Conservation (phyloP, 371 early-diverging fungal genomes). For the Syncephalastrum racemosum region DNA sequence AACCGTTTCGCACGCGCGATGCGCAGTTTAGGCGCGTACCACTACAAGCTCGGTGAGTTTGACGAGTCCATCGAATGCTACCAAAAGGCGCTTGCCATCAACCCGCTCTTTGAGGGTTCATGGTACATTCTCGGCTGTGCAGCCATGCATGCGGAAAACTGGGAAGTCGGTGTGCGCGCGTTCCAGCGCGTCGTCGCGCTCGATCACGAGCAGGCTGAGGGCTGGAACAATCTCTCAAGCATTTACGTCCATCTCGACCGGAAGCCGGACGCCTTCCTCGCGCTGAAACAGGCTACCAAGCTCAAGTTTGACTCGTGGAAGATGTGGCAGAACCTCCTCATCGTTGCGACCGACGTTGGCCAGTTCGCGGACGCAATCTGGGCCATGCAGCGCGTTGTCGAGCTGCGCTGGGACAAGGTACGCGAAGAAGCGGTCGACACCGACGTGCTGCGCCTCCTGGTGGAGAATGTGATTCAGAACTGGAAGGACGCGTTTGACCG, state of each 20-base stretch:
- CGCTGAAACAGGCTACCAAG: constrained; percentile 82
- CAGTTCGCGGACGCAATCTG: constrained; percentile 83
- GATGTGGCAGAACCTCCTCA: constrained; percentile 93
- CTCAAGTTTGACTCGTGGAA: constrained; percentile 81
- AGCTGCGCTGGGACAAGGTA: constrained; percentile 66
- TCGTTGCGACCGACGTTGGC: constrained; percentile 74
- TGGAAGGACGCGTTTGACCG: constrained; percentile 59
- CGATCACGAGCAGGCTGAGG: constrained; percentile 87
- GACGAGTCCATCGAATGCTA: constrained; percentile 58
- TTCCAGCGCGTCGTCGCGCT: constrained; percentile 78
- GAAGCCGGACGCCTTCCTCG: constrained; percentile 78
- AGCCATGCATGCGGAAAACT: constrained; percentile 79
- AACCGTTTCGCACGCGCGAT: constrained; percentile 87
- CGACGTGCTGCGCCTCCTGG: constrained; percentile 70
- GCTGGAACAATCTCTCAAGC: constrained; percentile 95
- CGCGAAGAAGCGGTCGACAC: constrained; percentile 75
- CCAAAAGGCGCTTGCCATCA: constrained; percentile 81
- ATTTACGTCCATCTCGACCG: constrained; percentile 70
- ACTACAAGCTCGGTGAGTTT: constrained; percentile 66
- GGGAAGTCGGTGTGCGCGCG: constrained; percentile 72
- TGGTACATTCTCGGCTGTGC: constrained; percentile 97
- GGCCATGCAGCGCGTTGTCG: constrained; percentile 83
- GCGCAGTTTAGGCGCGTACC: constrained; percentile 85
- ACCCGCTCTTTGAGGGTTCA: constrained; percentile 91
- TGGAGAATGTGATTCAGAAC: constrained; percentile 68